Evolutionary conservation across 2,329 filamentous ascomycete genomes (phyloP).

Genomic region (Leptographium galeiforme): DNA sequence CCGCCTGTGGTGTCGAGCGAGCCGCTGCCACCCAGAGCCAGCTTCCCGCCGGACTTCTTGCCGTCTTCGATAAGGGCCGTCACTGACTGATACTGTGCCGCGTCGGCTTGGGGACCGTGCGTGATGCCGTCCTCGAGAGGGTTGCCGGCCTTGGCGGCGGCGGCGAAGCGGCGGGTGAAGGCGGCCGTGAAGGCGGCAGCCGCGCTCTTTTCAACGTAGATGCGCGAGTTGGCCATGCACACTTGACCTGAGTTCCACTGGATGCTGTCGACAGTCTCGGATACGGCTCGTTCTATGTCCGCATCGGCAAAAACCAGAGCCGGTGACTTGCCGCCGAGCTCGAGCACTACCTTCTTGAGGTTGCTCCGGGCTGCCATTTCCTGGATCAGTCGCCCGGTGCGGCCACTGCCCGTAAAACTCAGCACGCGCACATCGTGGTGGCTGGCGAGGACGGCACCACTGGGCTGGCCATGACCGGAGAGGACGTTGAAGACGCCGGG

Average conservation of each 20-base stretch:
- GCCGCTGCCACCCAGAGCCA: conserved; percentile 8
- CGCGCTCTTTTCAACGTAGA: conserved; percentile 48
- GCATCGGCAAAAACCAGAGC: conserved; percentile 47
- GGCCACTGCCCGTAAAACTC: conserved; percentile 48
- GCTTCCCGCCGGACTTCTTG: conserved; percentile 14
- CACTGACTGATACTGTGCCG: conserved; percentile 27
- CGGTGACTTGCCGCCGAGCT: conserved; percentile 46
- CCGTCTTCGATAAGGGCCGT: conserved; percentile 22
- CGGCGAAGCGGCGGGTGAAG: conserved; percentile 10
- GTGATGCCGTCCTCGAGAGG: conserved; percentile 34
- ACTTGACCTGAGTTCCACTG: conserved; percentile 42
- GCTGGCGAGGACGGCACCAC: conserved; percentile 10
- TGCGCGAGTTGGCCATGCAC: conserved; percentile 47
- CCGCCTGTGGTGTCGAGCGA: conserved; percentile 40
- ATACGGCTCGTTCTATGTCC: conserved; percentile 42
- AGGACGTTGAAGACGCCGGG: conserved; percentile 56
- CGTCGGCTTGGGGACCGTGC: conserved; percentile 32
- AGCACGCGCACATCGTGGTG: conserved; percentile 39
- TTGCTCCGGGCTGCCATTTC: conserved; percentile 46
- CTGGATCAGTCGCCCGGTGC: conserved; percentile 45
- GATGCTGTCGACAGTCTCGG: conserved; percentile 26
- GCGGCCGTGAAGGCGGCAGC: conserved; percentile 41
- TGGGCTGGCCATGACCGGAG: conserved; percentile 41
- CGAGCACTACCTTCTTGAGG: conserved; percentile 46
- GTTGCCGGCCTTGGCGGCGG: conserved; percentile 8